A percentile compares a stretch with the other conserved stretches of the same genome.
Conservation (phyloP, 805 yeast species). For the Monosporozyma servazzii region DNA sequence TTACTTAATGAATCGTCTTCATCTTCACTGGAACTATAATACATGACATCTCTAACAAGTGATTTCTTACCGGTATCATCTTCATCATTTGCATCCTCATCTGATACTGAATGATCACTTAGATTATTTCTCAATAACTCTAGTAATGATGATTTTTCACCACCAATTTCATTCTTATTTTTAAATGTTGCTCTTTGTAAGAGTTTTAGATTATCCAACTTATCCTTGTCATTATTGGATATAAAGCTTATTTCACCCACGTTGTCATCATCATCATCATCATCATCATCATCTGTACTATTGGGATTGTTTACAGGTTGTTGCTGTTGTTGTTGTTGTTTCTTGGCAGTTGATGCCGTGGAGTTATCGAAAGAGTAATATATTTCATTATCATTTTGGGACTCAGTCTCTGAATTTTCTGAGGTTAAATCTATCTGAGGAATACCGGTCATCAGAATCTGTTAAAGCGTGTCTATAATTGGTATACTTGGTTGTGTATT, state of each 20-base stretch:
- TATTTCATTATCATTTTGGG: not conserved
- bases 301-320: not conserved
- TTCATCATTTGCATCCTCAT: not conserved
- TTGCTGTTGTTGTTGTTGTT: not conserved
- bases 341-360: not conserved
- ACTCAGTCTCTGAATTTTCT: slow-evolving; percentile 8
- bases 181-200: not conserved
- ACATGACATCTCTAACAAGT: not conserved
- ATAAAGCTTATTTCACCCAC: not conserved
- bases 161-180: not conserved
- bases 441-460: not conserved
- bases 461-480: not conserved
- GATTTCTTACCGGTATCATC: not conserved
- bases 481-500: not conserved
- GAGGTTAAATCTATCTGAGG: slow-evolving; percentile 14
- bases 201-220: slow-evolving; percentile 1
- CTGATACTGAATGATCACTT: not conserved
- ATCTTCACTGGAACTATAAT: slow-evolving; percentile 1
- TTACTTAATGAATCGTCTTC: not conserved
- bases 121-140: not conserved
- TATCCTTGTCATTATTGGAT: slow-evolving; percentile 1
- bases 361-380: not conserved
- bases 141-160: not conserved
- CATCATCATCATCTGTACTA: not conserved
- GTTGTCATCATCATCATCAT: not conserved